Evolutionary conservation across 2,329 filamentous ascomycete genomes (phyloP).

Genomic region (Clathrospora elynae): DNA sequence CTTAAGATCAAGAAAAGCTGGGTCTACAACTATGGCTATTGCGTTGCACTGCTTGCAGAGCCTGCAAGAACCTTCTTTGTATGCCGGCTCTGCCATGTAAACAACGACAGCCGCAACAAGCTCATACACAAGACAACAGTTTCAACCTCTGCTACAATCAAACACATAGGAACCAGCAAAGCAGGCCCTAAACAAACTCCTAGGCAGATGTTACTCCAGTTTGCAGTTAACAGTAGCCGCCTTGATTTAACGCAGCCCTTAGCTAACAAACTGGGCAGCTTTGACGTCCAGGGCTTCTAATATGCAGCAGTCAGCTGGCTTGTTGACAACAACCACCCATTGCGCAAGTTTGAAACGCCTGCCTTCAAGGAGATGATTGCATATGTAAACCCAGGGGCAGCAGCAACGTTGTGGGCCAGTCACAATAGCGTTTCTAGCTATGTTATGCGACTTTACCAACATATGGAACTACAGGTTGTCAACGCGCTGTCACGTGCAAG

Average conservation of each 20-base stretch:
- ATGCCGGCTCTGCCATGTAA: neutral
- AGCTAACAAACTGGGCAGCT: no score
- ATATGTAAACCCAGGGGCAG: slow-evolving; percentile 2
- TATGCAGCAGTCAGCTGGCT: neutral
- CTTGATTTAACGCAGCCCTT: no score
- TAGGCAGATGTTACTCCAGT: no score
- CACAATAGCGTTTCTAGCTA: slow-evolving; percentile 1
- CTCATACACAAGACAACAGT: no score
- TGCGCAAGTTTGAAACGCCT: no score
- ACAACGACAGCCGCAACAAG: no score
- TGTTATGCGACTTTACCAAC: slow-evolving; percentile 3
- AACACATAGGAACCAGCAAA: no score
- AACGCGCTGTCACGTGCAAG: neutral
- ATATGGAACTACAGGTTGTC: slow-evolving; percentile 5
- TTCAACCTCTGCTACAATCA: no score
- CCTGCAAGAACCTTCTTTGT: neutral
- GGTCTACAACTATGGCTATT: slow-evolving; percentile 1
- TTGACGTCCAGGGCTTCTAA: neutral
- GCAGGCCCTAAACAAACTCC: no score
- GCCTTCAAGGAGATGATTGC: neutral
- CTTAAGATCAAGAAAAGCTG: neutral
- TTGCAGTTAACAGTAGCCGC: neutral
- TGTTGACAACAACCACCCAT: neutral
- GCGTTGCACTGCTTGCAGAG: neutral
- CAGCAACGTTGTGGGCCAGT: slow-evolving; percentile 5